Conservation (phyloP, 2,329 filamentous ascomycete genomes). For the Sclerotinia minor region DNA sequence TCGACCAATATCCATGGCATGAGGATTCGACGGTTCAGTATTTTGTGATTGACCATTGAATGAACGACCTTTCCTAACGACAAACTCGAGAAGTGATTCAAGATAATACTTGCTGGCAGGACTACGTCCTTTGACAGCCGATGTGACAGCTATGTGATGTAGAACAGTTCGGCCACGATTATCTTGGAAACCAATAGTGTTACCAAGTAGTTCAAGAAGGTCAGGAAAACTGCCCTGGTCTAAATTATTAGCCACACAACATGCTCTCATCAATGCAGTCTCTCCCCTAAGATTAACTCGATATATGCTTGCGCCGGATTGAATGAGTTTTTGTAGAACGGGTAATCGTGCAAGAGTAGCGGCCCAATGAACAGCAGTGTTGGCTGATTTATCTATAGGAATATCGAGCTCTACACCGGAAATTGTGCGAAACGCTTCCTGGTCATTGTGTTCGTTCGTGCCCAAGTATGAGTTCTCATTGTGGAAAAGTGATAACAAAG, state of each 20-base stretch:
- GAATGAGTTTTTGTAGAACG: conserved; percentile 76
- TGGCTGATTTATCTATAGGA: conserved; percentile 83
- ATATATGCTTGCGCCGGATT: conserved; percentile 81
- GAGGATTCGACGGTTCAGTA: conserved; percentile 33
- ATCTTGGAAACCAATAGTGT: conserved; percentile 88
- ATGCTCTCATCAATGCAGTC: conserved; percentile 89
- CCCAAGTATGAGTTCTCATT: conserved; percentile 59
- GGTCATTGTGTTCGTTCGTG: conserved; percentile 68
- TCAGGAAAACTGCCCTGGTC: conserved; percentile 90
- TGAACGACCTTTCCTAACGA: conserved; percentile 78
- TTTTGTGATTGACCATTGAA: conserved; percentile 52
- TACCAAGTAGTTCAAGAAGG: conserved; percentile 81
- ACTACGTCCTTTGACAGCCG: conserved; percentile 89
- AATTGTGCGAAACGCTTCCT: conserved; percentile 75
- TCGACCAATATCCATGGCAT: conserved; percentile 74
- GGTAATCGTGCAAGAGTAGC: conserved; percentile 86
- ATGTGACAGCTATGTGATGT: conserved; percentile 94
- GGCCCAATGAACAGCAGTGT: conserved; percentile 95
- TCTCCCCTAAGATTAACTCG: conserved; percentile 88
- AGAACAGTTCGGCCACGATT: conserved; percentile 87
- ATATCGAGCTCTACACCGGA: conserved; percentile 83
- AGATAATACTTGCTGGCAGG: conserved; percentile 94
- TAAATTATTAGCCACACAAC: conserved; percentile 89
- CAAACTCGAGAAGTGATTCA: conserved; percentile 90
- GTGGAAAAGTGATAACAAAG: conserved; percentile 72